A percentile compares a stretch with the other conserved stretches of the same genome.
phyloP scores from a whole-genome alignment of 768 basidiomycete species.

The Russula dissimulans region DNA sequence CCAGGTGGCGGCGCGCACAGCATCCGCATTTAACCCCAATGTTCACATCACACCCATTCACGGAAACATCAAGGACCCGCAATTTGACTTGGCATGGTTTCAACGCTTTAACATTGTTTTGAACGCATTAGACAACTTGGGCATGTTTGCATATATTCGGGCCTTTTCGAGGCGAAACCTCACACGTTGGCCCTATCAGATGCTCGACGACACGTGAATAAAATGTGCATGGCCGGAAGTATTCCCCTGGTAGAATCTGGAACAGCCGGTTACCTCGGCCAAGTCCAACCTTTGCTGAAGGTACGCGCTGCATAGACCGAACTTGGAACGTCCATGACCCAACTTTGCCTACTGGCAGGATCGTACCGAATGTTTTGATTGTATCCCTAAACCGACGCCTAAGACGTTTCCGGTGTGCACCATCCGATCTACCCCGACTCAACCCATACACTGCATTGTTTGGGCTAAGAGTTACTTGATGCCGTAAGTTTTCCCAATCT shows the following conservation, averaged over 20 bases:
- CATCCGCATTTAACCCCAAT: slow-evolving; percentile 77
- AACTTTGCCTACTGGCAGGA: slow-evolving; percentile 39
- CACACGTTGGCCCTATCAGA: slow-evolving; percentile 37
- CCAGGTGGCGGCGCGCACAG: slow-evolving; percentile 77
- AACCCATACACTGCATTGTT: slow-evolving; percentile 97
- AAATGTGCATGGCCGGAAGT: slow-evolving; percentile 90
- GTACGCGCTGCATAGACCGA: slow-evolving; percentile 30
- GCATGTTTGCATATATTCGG: slow-evolving; percentile 35
- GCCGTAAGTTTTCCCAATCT: slow-evolving; percentile 43
- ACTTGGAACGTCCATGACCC: background rate
- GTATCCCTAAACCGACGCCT: slow-evolving; percentile 84
- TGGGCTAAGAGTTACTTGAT: slow-evolving; percentile 98
- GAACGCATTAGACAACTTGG: slow-evolving; percentile 94
- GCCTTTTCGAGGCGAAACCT: background rate
- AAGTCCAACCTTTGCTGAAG: slow-evolving; percentile 90
- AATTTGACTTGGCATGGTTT: slow-evolving; percentile 89
- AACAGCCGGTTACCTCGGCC: slow-evolving; percentile 93
- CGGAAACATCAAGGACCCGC: slow-evolving; percentile 89
- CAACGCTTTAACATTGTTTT: slow-evolving; percentile 83
- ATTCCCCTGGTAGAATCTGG: slow-evolving; percentile 93
- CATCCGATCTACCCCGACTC: slow-evolving; percentile 91
- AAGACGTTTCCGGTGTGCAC: slow-evolving; percentile 98
- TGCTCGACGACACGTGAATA: slow-evolving; percentile 91
- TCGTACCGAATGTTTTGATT: slow-evolving; percentile 91
- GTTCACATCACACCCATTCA: slow-evolving; percentile 83